Evolutionary conservation across 305 asterid species (phyloP), one percentile per base, ranked within the genome.

Genomic region (Solanum hybrid): DNA sequence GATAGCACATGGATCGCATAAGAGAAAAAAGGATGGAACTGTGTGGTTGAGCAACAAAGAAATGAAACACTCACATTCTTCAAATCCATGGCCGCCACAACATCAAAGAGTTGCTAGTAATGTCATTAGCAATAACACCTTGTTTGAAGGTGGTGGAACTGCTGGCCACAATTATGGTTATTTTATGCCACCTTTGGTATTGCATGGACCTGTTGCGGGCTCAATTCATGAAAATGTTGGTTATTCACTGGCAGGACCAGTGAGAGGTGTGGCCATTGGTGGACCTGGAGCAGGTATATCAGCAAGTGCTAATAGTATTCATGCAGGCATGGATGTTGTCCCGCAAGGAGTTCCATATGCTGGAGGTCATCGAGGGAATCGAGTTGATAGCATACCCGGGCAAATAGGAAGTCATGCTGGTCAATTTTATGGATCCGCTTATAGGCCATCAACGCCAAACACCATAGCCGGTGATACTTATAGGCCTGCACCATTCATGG

Each of bases 161-260:
- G 88, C 89, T 82, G 89, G 78, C 87, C 95, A 89, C 42, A 42
- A 76, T 37, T 90, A 76, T 76, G 86, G 87, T 42, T 91, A 93
- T 81, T 89, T 92, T 73, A 92, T 93, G 78, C 86, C 96, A 22
- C 93, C 92, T 34, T 84, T 95, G 64, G 91, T 94, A 39, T 42
- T 94, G 37, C 94, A 92, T 22, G 96, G 94, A 31, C 93, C 97
- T 9, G 94, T 95, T 81, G 93, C 94, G 7, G 93, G 94, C 51
- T 83, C 93, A 90, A 76, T 92, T 46, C 95, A 94, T 3, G 95
- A 91, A 84, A 89, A 86, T 73, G 88, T 64, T 89, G 39, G 87
- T 64, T 83, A 83, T 39, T 85, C 87, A 13, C 73, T 71, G 39
- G 73, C 69, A 6, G 89, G 69, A 40, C 69, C 34, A 4, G 83